Base-by-base conservation (phyloP, 768 basidiomycete species). In the Pisolithus marmoratus region DNA sequence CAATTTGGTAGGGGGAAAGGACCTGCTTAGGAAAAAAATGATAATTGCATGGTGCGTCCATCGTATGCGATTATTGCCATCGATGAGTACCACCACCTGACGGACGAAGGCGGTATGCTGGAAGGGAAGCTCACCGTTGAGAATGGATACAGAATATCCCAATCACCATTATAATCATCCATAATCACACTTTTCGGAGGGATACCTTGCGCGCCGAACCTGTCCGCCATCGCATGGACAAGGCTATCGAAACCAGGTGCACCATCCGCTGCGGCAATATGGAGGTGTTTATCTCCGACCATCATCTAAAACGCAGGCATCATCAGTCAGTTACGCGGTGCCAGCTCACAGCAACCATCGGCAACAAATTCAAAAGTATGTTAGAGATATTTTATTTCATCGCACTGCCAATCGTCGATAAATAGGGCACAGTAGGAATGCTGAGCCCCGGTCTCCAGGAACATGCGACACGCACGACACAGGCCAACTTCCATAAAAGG, bases 71-170 rank as follows among this genome's bases (percentile, higher is more conserved):
- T 34, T 34, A 15, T 34, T 34, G 34, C 34, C 34, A 34, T 15
- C 8, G 29, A 5, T 34, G 34, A 34, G 34, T 34, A 22, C 17
- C 38, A 42, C 5, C 11, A 4, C 0, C 19, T 24, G 19, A 23
- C 29, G 7, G 17, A 36, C 2, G 20, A 43, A 27, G 24, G 41
- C 0, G 2, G 34, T 9, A 26, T 26, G 26, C 7, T 26, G 26
- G 7, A 7, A 26, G 7, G 8, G 19, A n/a, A 22, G 43, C 81
- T 34, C 58, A 88, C 90, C 40, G 82, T 72, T 3, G 86, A 87
- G 67, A 90, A 89, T 14, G 89, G 89, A 64, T 87, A 91, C 37
- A 94, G 62, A 2, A 82, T 72, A 65, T 95, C 91, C 93, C 94
- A 98, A 59, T 96, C 91, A 15, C 80, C 70, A 57, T 92, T 94